Conservation (phyloP, 345 rosid species). For the Eucalyptus viminalis region DNA sequence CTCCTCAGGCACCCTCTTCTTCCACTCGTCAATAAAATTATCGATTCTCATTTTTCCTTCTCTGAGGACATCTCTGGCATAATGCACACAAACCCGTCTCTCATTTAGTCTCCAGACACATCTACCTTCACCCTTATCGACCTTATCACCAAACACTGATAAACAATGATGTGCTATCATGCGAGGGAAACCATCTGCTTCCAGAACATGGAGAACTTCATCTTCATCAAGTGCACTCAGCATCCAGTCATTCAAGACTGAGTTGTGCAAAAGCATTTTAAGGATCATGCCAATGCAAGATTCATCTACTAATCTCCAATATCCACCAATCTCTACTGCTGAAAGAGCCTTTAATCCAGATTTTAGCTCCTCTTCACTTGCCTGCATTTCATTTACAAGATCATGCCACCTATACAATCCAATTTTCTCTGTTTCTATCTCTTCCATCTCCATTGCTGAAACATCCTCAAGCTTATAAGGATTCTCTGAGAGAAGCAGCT, state of each 20-base stretch:
- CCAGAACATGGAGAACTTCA: constrained; percentile 40
- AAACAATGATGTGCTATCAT: constrained; percentile 55
- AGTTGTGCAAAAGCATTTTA: constrained; percentile 52
- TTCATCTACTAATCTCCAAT: constrained; percentile 77
- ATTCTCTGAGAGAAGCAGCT: constrained; percentile 39
- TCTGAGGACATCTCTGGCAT: constrained; percentile 50
- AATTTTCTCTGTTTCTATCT: not conserved
- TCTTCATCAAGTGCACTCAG: constrained; percentile 43
- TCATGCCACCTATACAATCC: constrained; percentile 56
- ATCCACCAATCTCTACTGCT: constrained; percentile 77
- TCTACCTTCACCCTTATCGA: constrained; percentile 7
- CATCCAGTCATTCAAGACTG: constrained; percentile 63
- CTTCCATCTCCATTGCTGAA: constrained; percentile 19
- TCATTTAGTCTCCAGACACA: constrained; percentile 56
- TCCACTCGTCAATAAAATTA: constrained; percentile 64
- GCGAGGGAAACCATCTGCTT: constrained; percentile 54
- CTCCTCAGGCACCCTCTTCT: constrained; percentile 46
- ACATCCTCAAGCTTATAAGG: constrained; percentile 39
- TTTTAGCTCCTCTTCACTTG: constrained; percentile 65
- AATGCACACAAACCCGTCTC: constrained; percentile 58
- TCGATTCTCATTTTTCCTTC: constrained; percentile 59
- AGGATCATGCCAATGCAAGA: constrained; percentile 53
- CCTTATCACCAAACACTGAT: constrained; percentile 38
- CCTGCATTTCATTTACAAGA: constrained; percentile 65
- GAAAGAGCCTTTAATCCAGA: constrained; percentile 45